Evolutionary conservation across 495 filamentous ascomycete genomes (phyloP), one percentile per base, ranked within the genome.

Genomic region (Umbilicaria muhlenbergii): DNA sequence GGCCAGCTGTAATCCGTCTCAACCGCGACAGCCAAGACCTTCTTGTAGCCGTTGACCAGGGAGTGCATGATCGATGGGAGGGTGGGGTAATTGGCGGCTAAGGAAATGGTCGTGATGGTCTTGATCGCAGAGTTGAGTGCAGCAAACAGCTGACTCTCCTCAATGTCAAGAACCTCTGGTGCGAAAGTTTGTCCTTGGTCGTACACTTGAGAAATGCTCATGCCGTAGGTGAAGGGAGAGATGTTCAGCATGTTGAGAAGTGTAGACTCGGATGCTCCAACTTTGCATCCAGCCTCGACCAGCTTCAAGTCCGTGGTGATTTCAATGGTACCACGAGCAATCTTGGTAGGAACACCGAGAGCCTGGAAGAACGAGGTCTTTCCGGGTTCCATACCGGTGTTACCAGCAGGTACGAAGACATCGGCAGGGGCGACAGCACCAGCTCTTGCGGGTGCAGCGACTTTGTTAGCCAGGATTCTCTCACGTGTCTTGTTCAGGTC

Each of bases 341-440:
- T 99, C 83, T 99, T 99, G 74, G 91, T 99, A 62, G 91, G 91
- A 67, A 99, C 86, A 83, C 91, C 91, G 65, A 99, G 92, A 61
- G 91, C 91, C 77, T 99, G 91, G 86, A 99, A 99, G 87, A 99
- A 99, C 56, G 91, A 94, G 56, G 91, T 99, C 81, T 99, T 99
- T 69, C 91, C 91, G 62, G 91, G 91, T 68, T 99, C 91, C 91
- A 99, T 99, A 73, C 91, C 91, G 51, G 92, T 99, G 77, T 94
- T 98, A 68, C 91, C 89, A 50, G 86, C 91, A 41, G 91, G 91
- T 48, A 98, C 68, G 71, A 71, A 96, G 57, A 79, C 89, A 61
- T 99, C 91, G 59, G 53, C 68, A 51, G 91, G 91, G 51, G 91
- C 92, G 51, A 96, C 58, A 51, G 92, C 91, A 78, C 91, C 91